A percentile compares a stretch with the other conserved stretches of the same genome.
These are phyloP conservation scores for Penicillium macrosclerotiorum DNA, from an alignment of 495 filamentous ascomycete species.

Conservation along the genomic window DNA sequence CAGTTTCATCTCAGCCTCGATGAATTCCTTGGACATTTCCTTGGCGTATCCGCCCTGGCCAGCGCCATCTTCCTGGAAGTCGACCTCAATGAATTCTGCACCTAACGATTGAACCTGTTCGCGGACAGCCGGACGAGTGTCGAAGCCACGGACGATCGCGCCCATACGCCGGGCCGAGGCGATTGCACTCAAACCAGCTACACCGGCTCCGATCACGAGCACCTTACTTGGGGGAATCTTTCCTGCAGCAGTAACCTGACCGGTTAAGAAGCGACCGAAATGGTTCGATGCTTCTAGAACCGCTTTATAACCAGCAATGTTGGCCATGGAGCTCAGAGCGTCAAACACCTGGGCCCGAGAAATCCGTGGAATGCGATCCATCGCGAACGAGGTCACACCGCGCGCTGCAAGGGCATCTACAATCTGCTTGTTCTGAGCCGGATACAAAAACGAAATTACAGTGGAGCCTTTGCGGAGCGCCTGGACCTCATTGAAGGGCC, in stretches of 20 bases:
- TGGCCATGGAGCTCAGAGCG: conserved; percentile 75
- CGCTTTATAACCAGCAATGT: conserved; percentile 84
- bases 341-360: conserved; percentile 81
- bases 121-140: conserved; percentile 72
- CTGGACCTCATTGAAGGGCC: conserved; percentile 56
- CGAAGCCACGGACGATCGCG: conserved; percentile 82
- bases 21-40: conserved; percentile 86
- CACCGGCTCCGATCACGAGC: conserved; percentile 78
- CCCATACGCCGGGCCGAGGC: conserved; percentile 75
- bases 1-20: conserved; percentile 82
- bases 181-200: conserved; percentile 79
- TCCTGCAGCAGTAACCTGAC: conserved; percentile 80
- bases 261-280: conserved; percentile 79
- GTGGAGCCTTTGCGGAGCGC: conserved; percentile 60
- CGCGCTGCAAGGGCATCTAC: conserved; percentile 65
- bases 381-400: conserved; percentile 69
- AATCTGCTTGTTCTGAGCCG: conserved; percentile 65
- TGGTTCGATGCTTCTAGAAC: conserved; percentile 79
- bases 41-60: conserved; percentile 81
- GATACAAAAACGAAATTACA: conserved; percentile 73
- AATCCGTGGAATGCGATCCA: conserved; percentile 83
- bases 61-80: conserved; percentile 78
- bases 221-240: conserved; percentile 82
- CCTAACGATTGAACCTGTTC: conserved; percentile 84
- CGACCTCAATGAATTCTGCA: conserved; percentile 81